These are phyloP conservation scores for Posidonia oceanica DNA, from an alignment of 116 monocot species.

Conservation along the genomic window DNA sequence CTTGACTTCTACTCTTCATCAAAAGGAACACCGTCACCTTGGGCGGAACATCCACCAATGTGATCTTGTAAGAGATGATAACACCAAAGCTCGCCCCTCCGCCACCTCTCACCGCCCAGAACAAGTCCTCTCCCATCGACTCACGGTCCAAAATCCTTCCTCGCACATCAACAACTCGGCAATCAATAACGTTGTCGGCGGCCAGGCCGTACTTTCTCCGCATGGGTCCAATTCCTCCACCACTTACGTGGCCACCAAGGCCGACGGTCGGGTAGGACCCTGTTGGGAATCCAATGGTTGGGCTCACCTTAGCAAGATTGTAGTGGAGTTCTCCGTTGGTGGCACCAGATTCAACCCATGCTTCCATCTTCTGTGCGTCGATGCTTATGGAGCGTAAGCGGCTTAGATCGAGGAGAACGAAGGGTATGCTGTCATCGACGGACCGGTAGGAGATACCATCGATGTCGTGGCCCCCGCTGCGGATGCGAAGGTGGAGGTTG, in stretches of 20 bases:
- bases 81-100: constrained; percentile 40
- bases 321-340: too few relatives aligned
- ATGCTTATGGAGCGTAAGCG: too few relatives aligned
- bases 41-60: constrained; percentile 22
- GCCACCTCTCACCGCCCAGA: constrained; percentile 59
- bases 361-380: too few relatives aligned
- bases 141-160: constrained; percentile 20
- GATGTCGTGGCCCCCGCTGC: too few relatives aligned
- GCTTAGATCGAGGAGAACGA: too few relatives aligned
- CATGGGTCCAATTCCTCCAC: constrained; percentile 8
- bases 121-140: constrained; percentile 50
- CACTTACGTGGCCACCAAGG: background rate
- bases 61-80: constrained; percentile 15
- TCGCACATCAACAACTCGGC: constrained; percentile 16
- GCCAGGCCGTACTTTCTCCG: constrained; percentile 36
- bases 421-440: too few relatives aligned
- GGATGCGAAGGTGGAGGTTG: too few relatives aligned
- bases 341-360: too few relatives aligned
- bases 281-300: too few relatives aligned
- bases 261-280: background rate
- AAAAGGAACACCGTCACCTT: constrained; percentile 14
- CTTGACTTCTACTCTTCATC: too few relatives aligned
- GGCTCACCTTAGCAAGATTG: too few relatives aligned
- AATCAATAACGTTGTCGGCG: constrained; percentile 44
- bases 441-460: too few relatives aligned